Evolutionary conservation across 441 rosid species (phyloP), one percentile per base, ranked within the genome.

Genomic region (Hura crepitans): DNA sequence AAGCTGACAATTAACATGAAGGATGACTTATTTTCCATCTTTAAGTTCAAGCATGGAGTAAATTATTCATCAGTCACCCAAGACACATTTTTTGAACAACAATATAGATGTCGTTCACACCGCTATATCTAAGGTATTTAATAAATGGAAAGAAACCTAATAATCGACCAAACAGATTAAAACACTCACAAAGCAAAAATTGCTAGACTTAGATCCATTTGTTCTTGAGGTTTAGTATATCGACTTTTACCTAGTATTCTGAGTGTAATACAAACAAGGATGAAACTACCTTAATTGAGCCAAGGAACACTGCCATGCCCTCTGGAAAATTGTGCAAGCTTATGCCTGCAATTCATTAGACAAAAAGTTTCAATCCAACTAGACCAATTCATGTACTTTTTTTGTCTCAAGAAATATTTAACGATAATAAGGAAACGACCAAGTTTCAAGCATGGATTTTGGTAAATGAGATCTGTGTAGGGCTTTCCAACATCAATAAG

Each of bases 291-390:
- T 92, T 96, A 35, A 92, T 80, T 72, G 99, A 92, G 78, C 98
- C 98, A 71, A 96, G 98, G 79, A 96, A 96, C 69, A 96, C 98
- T 0, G 99, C 98, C 98, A 96, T 96, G 55, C 98, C 98, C 82
- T 96, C 99, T 0, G 98, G 99, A 71, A 96, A 88, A 80, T 96
- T 96, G 81, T 96, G 99, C 92, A 92, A 88, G 86, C 99, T 96
- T 87, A 96, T 96, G 72, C 98, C 99, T 95, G 66, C 20, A 83
- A 72, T 39, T 72, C 73, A 71, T 37, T 60, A 58, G 13, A 50
- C 69, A 50, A 65, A 70, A 74, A 56, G 2, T 18, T n/a, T 70
- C 33, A 43, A 69, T 75, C 65, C 58, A 67, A 37, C 61, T 45
- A 45, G 35, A 70, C 47, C 33, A 68, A 45, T 37, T 65, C 53